Evolutionary conservation across 371 early-diverging fungal species (phyloP).

Genomic region (Thermomucor indicae-seudaticae): DNA sequence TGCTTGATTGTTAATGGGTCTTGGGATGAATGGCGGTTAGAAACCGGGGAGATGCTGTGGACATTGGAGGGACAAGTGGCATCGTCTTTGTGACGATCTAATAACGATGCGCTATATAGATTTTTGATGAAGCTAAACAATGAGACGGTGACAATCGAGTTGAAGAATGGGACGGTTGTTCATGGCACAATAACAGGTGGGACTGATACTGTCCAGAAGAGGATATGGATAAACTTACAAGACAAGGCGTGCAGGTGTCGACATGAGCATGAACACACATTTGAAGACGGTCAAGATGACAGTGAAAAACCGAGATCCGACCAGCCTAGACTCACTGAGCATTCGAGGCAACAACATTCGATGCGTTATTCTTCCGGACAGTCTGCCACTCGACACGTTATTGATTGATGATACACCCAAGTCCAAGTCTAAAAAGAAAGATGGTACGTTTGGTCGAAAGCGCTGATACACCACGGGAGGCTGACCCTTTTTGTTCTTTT

Average conservation of each 20-base stretch:
- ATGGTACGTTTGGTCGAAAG: slow-evolving; percentile 9
- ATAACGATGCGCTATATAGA: too few relatives aligned
- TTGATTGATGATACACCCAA: slow-evolving; percentile 96
- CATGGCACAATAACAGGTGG: slow-evolving; percentile 91
- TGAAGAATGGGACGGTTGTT: slow-evolving; percentile 94
- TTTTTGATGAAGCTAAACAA: slow-evolving; percentile 94
- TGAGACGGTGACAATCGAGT: slow-evolving; percentile 94
- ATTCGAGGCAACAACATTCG: slow-evolving; percentile 95
- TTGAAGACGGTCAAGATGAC: slow-evolving; percentile 98
- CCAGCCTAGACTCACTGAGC: slow-evolving; percentile 83
- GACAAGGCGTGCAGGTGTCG: slow-evolving; percentile 75
- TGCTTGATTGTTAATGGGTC: neutral
- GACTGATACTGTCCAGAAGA: neutral
- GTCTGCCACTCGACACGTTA: slow-evolving; percentile 92
- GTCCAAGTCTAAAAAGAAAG: slow-evolving; percentile 77
- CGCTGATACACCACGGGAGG: too few relatives aligned
- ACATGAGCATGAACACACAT: slow-evolving; percentile 99
- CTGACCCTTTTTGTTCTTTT: too few relatives aligned
- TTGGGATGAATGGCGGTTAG: too few relatives aligned
- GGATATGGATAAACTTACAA: neutral
- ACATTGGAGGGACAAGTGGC: too few relatives aligned
- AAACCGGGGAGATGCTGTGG: too few relatives aligned
- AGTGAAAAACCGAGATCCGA: slow-evolving; percentile 88
- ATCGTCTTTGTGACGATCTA: too few relatives aligned
- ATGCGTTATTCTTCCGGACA: slow-evolving; percentile 93